phyloP scores from a whole-genome alignment of 768 basidiomycete genomes.

The Rhodotorula taiwanensis region DNA sequence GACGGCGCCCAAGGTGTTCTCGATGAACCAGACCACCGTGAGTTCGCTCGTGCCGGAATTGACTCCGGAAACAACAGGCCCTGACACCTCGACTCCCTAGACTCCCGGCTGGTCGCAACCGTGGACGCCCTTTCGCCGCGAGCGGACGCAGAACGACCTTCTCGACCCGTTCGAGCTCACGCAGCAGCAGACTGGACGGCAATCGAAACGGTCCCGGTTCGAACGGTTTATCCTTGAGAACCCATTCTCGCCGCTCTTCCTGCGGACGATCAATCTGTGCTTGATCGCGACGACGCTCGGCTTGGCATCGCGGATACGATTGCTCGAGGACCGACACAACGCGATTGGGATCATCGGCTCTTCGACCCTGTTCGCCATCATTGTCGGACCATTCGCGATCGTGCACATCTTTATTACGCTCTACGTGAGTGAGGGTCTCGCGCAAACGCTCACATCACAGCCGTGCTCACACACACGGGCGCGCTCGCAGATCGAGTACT shows the following conservation, averaged over 20 bases:
- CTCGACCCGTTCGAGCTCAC: slow-evolving; percentile 31
- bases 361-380: slow-evolving; percentile 75
- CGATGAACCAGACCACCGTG: slow-evolving; percentile 31
- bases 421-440: slow-evolving; percentile 56
- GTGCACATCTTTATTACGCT: slow-evolving; percentile 78
- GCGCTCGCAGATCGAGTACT: slow-evolving; percentile 70
- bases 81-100: slow-evolving; percentile 2
- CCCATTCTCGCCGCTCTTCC: slow-evolving; percentile 48
- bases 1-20: slow-evolving; percentile 27
- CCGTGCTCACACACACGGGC: not conserved
- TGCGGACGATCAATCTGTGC: slow-evolving; percentile 74
- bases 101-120: slow-evolving; percentile 39
- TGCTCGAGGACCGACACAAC: slow-evolving; percentile 51
- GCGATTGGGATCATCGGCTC: slow-evolving; percentile 70
- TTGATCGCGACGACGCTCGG: slow-evolving; percentile 73
- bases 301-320: slow-evolving; percentile 65
- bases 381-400: slow-evolving; percentile 74
- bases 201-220: slow-evolving; percentile 18
- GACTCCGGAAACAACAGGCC: not conserved
- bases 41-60: not conserved
- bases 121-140: slow-evolving; percentile 35
- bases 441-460: not conserved
- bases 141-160: not conserved
- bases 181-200: slow-evolving; percentile 1
- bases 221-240: slow-evolving; percentile 32